Percentiles rank a stretch among this genome's conserved stretches.
phyloP scores from a whole-genome alignment of 768 basidiomycete genomes.

The Glaciozyma martinii region DNA sequence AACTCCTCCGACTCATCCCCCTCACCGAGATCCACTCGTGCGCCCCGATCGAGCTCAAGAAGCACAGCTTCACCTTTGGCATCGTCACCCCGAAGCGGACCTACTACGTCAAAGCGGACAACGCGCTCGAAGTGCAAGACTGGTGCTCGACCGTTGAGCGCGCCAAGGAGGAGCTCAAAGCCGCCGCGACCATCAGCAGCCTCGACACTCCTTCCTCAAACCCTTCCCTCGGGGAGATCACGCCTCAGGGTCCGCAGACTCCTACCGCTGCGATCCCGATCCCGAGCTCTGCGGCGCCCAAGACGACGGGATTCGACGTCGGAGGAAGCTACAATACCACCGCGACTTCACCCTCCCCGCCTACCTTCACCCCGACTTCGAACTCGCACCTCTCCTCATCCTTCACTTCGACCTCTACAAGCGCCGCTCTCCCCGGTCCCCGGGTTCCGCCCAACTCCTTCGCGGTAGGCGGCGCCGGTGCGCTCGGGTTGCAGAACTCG shows the following conservation, averaged over 20 bases:
- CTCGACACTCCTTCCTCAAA: slow-evolving; percentile 12
- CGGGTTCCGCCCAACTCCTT: slow-evolving; percentile 8
- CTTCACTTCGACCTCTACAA: slow-evolving; percentile 17
- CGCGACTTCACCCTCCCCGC: slow-evolving; percentile 4
- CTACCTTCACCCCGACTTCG: background rate
- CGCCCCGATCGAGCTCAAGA: slow-evolving; percentile 76
- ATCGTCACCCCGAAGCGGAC: slow-evolving; percentile 83
- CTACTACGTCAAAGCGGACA: slow-evolving; percentile 77
- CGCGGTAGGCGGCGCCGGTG: background rate
- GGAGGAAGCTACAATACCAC: slow-evolving; percentile 5
- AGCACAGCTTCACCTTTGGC: slow-evolving; percentile 78
- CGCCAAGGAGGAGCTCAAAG: slow-evolving; percentile 13
- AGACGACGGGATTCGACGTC: background rate
- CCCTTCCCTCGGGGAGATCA: slow-evolving; percentile 1
- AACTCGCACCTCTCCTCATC: slow-evolving; percentile 9
- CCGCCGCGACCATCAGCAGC: slow-evolving; percentile 3
- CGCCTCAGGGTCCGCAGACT: slow-evolving; percentile 5
- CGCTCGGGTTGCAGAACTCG: background rate
- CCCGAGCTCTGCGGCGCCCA: background rate
- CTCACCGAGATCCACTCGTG: slow-evolving; percentile 82
- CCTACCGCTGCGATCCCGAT: slow-evolving; percentile 8
- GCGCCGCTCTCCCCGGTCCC: background rate
- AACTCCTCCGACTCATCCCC: slow-evolving; percentile 78
- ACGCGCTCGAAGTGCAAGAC: slow-evolving; percentile 58
- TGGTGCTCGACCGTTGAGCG: slow-evolving; percentile 44